Conservation (phyloP, 2,329 filamentous ascomycete species). For the Beauveria scarabaeidicola region DNA sequence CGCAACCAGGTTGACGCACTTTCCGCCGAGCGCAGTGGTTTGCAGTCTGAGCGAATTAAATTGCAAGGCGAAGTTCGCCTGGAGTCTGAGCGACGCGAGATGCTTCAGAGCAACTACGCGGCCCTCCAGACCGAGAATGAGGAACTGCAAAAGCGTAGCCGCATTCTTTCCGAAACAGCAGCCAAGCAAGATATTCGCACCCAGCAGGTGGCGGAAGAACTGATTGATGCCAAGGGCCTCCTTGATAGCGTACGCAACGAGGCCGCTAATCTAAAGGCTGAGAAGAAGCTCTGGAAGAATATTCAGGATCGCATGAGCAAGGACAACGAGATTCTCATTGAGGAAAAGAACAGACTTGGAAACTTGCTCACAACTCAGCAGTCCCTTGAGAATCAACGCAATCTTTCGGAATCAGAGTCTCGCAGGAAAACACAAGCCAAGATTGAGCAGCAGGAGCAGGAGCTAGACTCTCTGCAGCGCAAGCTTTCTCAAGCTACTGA, state of each 20-base stretch:
- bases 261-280: conserved; percentile 84
- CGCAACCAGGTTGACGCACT: conserved; percentile 78
- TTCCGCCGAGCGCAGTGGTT: conserved; percentile 68
- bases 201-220: conserved; percentile 86
- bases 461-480: conserved; percentile 69
- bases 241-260: conserved; percentile 85
- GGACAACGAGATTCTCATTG: conserved; percentile 75
- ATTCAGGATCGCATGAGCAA: conserved; percentile 83
- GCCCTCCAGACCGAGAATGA: conserved; percentile 77
- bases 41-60: conserved; percentile 76
- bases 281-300: conserved; percentile 89
- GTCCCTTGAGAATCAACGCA: conserved; percentile 84
- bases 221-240: conserved; percentile 75
- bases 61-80: conserved; percentile 73
- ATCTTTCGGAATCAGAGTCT: conserved; percentile 72
- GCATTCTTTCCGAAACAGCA: conserved; percentile 68
- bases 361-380: conserved; percentile 77
- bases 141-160: conserved; percentile 76
- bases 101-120: conserved; percentile 80
- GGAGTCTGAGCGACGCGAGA: conserved; percentile 75
- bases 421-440: conserved; percentile 71
- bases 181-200: conserved; percentile 85
- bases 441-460: conserved; percentile 69
- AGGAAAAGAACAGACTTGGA: conserved; percentile 79
- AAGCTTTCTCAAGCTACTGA: conserved; percentile 78